Base-by-base conservation (phyloP, 345 rosid species). In the Cardiospermum halicacabum region DNA sequence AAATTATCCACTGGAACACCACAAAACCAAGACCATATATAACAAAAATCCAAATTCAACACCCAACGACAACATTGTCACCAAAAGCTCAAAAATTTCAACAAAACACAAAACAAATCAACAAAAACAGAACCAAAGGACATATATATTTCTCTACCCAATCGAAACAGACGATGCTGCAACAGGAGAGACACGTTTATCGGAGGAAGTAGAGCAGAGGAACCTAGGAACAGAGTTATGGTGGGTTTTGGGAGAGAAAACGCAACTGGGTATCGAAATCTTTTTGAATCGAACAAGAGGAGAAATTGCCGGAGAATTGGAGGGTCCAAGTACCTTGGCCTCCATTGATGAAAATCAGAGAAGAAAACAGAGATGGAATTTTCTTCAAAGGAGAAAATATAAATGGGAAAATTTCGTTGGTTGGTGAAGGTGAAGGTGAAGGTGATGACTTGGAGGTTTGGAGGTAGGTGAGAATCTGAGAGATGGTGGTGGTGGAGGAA, bases 341-440 rank as follows among this genome's bases (percentile, higher is more conserved):
- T 80, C 90, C 94, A 85, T 87, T 60, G 77, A 27, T 76, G 61
- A 34, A n/a, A n/a, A n/a, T 68, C 18, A 32, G 68, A 50, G 26
- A 57, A 11, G 28, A 67, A 70, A 13, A 8, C 31, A 53, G 13
- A n/a, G 24, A 43, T 69, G 34, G 58, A 49, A n/a, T n/a, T 57
- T 48, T 28, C 27, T 0, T 4, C 12, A 60, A 67, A 37, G 47
- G 15, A 32, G 36, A 32, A 36, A 4, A 18, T 2, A 30, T 13
- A 12, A 4, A 15, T 32, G 42, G 43, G 26, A 24, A 62, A 48
- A 28, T 11, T n/a, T n/a, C 4, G 30, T 27, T 55, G 27, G 28
- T 8, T 36, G 50, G 59, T 27, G 51, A n/a, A n/a, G n/a, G n/a
- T n/a, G n/a, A n/a, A n/a, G n/a, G n/a, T n/a, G n/a, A n/a, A n/a